phyloP scores from a whole-genome alignment of 2,329 filamentous ascomycete genomes.

The Colletotrichum costaricense region DNA sequence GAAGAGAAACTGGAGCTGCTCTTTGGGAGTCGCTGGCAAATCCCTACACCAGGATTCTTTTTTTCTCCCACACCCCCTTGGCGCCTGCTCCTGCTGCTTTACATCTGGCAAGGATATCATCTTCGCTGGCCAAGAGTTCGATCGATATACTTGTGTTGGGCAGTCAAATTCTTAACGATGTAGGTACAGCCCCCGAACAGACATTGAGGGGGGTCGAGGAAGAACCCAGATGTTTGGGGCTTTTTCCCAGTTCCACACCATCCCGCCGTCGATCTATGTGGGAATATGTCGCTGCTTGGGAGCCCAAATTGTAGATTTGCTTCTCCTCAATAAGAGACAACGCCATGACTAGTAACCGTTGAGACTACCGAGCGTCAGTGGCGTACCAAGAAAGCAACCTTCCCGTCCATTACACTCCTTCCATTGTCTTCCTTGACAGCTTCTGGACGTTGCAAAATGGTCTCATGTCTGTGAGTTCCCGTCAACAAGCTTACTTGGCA shows the following conservation, averaged over 20 bases:
- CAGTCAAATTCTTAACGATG: background rate
- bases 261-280: conserved; percentile 13
- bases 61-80: background rate
- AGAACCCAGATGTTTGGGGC: background rate
- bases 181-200: background rate
- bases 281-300: background rate
- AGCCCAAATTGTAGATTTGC: background rate
- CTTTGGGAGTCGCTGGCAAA: background rate
- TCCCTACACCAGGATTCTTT: conserved; percentile 14
- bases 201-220: background rate
- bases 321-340: background rate
- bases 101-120: conserved; percentile 10
- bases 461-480: conserved; percentile 5
- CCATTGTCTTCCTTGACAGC: conserved; percentile 5
- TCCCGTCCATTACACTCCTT: background rate
- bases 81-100: background rate
- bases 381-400: background rate
- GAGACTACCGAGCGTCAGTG: background rate
- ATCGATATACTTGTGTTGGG: background rate
- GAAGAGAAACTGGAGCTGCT: conserved; percentile 18
- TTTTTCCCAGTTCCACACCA: background rate
- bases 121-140: background rate
- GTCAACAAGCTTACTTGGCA: conserved; percentile 8
- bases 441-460: background rate
- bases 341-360: background rate